A percentile compares a stretch with the other conserved stretches of the same genome.
phyloP scores from a whole-genome alignment of 2,329 filamentous ascomycete species.

The Teratosphaeriaceae sp. region DNA sequence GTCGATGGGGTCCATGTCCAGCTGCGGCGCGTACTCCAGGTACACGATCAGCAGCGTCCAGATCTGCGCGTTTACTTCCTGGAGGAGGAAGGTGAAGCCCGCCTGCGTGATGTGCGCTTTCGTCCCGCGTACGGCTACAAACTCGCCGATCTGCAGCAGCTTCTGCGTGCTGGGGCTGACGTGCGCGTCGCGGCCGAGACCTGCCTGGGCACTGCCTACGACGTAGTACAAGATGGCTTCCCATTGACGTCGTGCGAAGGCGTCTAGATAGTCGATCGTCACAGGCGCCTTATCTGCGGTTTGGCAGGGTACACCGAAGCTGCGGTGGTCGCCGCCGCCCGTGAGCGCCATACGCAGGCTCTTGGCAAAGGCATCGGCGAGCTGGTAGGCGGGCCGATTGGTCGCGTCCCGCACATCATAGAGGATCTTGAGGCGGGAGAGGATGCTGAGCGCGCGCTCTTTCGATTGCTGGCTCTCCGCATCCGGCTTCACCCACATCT shows the following conservation, averaged over 20 bases:
- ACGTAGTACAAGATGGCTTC: constrained; percentile 95
- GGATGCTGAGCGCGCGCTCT: constrained; percentile 73
- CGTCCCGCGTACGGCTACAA: constrained; percentile 54
- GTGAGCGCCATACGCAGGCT: constrained; percentile 83
- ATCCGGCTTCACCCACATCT: constrained; percentile 73
- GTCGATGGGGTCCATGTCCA: constrained; percentile 80
- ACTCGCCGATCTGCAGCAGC: constrained; percentile 69
- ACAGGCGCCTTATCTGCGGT: constrained; percentile 57
- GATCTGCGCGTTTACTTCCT: constrained; percentile 93
- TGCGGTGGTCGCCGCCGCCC: constrained; percentile 73
- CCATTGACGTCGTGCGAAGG: constrained; percentile 83
- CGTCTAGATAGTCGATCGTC: constrained; percentile 68
- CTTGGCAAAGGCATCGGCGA: constrained; percentile 74
- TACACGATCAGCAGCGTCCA: constrained; percentile 94
- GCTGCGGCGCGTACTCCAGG: constrained; percentile 65
- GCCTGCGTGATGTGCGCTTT: constrained; percentile 75
- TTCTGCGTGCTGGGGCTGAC: constrained; percentile 70
- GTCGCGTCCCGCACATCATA: constrained; percentile 53
- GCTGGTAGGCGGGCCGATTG: constrained; percentile 63
- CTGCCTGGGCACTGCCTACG: constrained; percentile 64
- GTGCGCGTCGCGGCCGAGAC: constrained; percentile 41
- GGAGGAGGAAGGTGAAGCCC: constrained; percentile 89
- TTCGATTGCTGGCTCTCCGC: constrained; percentile 47
- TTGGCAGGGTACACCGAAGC: constrained; percentile 80
- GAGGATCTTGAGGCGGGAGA: constrained; percentile 83